Percentiles rank a stretch among this genome's conserved stretches.
phyloP scores from a whole-genome alignment of 2,329 filamentous ascomycete genomes.

The Stromatinia cepivora region DNA sequence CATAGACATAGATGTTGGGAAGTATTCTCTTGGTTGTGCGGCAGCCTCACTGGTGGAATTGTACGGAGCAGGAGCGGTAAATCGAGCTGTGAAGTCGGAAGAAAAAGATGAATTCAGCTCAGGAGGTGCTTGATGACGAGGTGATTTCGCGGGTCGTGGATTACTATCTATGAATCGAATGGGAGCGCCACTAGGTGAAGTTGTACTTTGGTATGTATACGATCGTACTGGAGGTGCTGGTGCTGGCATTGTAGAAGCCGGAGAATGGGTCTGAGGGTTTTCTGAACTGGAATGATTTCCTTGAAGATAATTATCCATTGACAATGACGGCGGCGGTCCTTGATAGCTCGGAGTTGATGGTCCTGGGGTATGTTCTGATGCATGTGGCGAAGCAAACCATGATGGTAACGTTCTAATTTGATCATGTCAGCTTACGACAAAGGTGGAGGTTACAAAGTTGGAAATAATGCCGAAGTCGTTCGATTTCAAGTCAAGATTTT shows the following conservation, averaged over 20 bases:
- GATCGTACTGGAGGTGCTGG: conserved; percentile 20
- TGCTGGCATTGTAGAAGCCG: conserved; percentile 27
- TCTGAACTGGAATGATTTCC: conserved; percentile 33
- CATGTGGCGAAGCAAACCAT: conserved; percentile 34
- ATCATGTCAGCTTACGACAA: conserved; percentile 19
- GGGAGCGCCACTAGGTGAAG: conserved; percentile 22
- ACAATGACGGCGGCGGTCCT: conserved; percentile 25
- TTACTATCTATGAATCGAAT: conserved; percentile 39
- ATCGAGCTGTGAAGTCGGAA: conserved; percentile 33
- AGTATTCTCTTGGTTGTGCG: conserved; percentile 33
- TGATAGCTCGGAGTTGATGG: conserved; percentile 36
- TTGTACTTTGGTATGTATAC: conserved; percentile 21
- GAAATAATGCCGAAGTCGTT: conserved; percentile 9
- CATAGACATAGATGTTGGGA: conserved; percentile 30
- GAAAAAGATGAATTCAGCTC: conserved; percentile 31
- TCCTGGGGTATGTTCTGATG: conserved; percentile 35
- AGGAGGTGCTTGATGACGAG: conserved; percentile 37
- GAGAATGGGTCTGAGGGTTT: conserved; percentile 29
- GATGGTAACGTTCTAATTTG: conserved; percentile 27
- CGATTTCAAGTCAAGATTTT: not conserved
- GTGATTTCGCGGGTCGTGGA: conserved; percentile 40
- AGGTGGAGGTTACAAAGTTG: not conserved
- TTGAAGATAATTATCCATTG: conserved; percentile 37
- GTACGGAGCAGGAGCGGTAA: conserved; percentile 32
- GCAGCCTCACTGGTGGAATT: conserved; percentile 25